Base-by-base conservation (phyloP, 352 stramenopile genomes). In the Globisporangium perplexum region DNA sequence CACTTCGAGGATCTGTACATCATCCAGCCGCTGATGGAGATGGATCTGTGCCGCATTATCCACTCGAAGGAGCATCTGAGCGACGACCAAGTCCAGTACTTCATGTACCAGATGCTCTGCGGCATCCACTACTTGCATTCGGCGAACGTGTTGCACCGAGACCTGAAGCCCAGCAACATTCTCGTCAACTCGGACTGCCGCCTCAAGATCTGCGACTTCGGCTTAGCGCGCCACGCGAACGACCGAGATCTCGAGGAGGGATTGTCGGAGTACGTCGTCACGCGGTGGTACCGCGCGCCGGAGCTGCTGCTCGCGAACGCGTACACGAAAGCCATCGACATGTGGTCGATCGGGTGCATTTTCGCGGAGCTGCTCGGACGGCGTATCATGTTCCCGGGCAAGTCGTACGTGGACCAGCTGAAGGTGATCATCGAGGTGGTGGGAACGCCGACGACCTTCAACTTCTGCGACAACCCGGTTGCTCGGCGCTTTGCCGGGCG, bases 321-420 rank as follows among this genome's bases (percentile, higher is more conserved):
- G 46, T 95, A 95, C 65, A 86, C 74, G 22, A 92, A 88, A 53
- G 82, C 83, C 20, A 81, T 95, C 57, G 96, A 99, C 66, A 89
- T 98, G 62, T 99, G 95, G 95, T 94, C 84, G 53, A 96, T 99
- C 35, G 98, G 97, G 14, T 99, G 98, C 68, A 99, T 99, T 56
- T 98, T 99, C 61, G 98, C 89, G 3, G 98, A 99, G 71, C 77
- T 99, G 18, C 79, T 99, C 15, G 82, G 86, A 3, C 77, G 97
- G 3, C 65, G 73, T 2, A 78, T 93, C 50, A 70, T 95, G 41
- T 95, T 95, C 43, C 83, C 85, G 4, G 85, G 85, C 14, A 88
- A 81, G 45, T 92, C 80, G 11, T 95, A 93, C 57, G 83, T 95
- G 23, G 83, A 95, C 57, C 85, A 95, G 56, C 68, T 95, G 41